Base-by-base conservation (phyloP, 257 asterid species). In the Dorcoceras hygrometricum region DNA sequence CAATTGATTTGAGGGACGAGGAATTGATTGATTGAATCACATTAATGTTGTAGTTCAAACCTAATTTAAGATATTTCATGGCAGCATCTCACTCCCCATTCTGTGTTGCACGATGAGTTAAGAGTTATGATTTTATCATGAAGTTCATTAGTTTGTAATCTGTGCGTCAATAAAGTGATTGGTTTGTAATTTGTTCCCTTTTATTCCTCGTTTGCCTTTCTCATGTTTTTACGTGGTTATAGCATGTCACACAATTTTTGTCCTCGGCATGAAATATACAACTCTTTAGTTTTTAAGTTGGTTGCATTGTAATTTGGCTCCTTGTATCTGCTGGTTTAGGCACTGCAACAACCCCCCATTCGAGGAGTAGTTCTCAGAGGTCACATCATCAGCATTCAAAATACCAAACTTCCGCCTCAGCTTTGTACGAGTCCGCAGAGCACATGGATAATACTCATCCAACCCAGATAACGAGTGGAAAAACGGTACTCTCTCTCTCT, bases 391-490 rank as follows among this genome's bases (percentile, higher is more conserved):
- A 71, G 53, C 83, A 74, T n/a, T 55, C 75, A 8, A 80, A 85
- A 66, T 87, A 83, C 79, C 98, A 87, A 71, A 85, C 69, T 68
- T 89, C 95, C 34, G 78, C 86, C 70, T 81, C 95, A 63, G 95
- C 92, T 68, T 82, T 84, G 58, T 82, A 87, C 75, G 95, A 84
- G 61, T 51, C 84, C 62, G 53, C 81, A 23, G 95, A 80, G 75
- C 61, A 69, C 22, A 59, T 76, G 60, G 83, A 80, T 77, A 70
- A 86, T 39, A 60, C 80, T 48, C 68, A 53, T 36, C 70, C 80
- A 34, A 73, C 78, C 53, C 77, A 76, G 59, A 29, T 82, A 46
- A 59, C 79, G 29, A 63, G 69, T 67, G 90, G 86, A 78, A 79
- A 76, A 83, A 80, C 73, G 54, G 84, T 89, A 84, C 77, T 31